Evolutionary conservation across 306 rosid genomes (phyloP), one percentile per base, ranked within the genome.

Genomic region (Malus fusca): DNA sequence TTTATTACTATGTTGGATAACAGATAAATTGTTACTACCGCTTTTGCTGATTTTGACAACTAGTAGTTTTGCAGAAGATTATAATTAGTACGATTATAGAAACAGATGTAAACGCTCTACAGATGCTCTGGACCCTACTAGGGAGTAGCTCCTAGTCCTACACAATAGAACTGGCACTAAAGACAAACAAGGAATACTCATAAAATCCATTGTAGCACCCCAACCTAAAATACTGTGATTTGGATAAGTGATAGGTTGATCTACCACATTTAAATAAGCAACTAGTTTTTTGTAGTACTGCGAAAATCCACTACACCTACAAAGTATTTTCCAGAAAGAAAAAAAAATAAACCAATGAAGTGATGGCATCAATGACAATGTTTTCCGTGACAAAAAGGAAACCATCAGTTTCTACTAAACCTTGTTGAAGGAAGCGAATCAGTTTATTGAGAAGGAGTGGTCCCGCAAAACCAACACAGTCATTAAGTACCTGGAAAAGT

Each of bases 381-480:
- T 71, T 71, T 71, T 31, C 15, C 31, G 33, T 31, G 42, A 53
- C 61, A 61, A 81, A 76, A 79, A 65, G 72, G 44, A 74, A 78
- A 75, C 65, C 73, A 79, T 51, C 46, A 52, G 75, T 59, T 48
- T 86, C 60, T 66, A 71, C 73, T 72, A 77, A 64, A 92, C 97
- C 97, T 92, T 87, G 86, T 78, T 94, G 96, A 78, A 94, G 98
- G 88, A 84, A 90, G 76, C 63, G 81, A 83, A 94, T 94, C 74
- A 94, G 87, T 87, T 81, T 91, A 83, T 94, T 94, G 88, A 94
- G 98, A 82, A 94, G 97, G 92, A 94, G 71, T 10, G 98, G 97
- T 84, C 95, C 98, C 70, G 77, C 93, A 87, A 92, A 94, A 82
- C 97, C 92, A 80, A 90, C 85, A 79, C 82, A 88, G 75, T 94